Base-by-base conservation (phyloP, 108 stramenopile genomes). In the Bacterosira constricta region DNA sequence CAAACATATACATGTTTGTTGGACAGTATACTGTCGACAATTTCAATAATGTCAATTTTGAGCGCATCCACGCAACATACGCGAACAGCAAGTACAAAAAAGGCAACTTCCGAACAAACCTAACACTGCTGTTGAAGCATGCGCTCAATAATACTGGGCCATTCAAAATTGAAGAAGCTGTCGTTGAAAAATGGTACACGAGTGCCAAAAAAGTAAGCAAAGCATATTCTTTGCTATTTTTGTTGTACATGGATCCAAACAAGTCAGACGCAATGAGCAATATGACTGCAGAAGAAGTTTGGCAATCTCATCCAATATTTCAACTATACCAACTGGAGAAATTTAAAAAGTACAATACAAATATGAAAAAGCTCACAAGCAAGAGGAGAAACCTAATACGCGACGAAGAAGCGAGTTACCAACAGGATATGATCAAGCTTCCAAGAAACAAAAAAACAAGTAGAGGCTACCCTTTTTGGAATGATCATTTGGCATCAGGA, bases 161-260 rank as follows among this genome's bases (percentile, higher is more conserved):
- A 31, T 54, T 54, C 26, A 27, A 31, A n/a, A 21, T n/a, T 27
- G 26, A 54, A 27, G 29, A 54, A 27, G 29, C 4, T n/a, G n/a
- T n/a, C 15, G 41, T 42, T 15, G 53, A 54, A 27, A 29, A 54
- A 29, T 54, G 53, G 53, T 54, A 54, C 53, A 54, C 53, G 3
- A 54, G 53, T 6, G 30, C 27, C 31, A 31, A 31, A n/a, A 54
- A 54, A n/a, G 53, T 54, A 6, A 54, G 53, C 53, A 54, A 54
- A 54, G 53, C 53, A 31, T 54, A 54, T 15, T 27, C 53, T 1
- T 27, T 54, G 27, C 31, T 54, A 5, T 54, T 54, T 31, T 54
- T 27, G 26, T 27, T 54, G 4, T 27, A 27, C 53, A 54, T 54
- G 53, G 27, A 54, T 54, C 6, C 21, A 5, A 27, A n/a, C n/a